Evolutionary conservation across 1,139 yeast species (phyloP).

Genomic region (Debaryomyces fabryi): DNA sequence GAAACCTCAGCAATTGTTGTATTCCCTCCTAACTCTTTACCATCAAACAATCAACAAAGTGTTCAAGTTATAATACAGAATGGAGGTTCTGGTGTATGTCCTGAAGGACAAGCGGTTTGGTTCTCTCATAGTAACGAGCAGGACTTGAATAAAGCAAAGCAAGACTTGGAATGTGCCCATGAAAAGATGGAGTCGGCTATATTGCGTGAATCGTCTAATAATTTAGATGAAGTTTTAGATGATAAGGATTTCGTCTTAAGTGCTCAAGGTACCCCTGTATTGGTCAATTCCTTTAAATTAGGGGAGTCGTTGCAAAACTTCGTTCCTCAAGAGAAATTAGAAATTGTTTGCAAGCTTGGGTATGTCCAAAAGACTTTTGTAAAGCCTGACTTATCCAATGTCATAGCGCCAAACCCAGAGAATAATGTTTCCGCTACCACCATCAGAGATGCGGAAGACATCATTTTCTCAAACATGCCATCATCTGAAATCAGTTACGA

Average conservation of each 20-base stretch:
- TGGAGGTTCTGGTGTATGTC: conserved; percentile 88
- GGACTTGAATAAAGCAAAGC: conserved; percentile 65
- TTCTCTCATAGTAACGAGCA: conserved; percentile 78
- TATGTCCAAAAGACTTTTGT: conserved; percentile 73
- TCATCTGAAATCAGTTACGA: conserved; percentile 87
- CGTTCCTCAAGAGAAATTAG: conserved; percentile 78
- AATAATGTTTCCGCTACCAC: conserved; percentile 37
- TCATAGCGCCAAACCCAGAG: conserved; percentile 34
- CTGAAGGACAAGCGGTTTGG: conserved; percentile 89
- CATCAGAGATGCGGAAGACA: conserved; percentile 41
- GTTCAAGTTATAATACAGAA: conserved; percentile 90
- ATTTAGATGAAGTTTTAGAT: conserved; percentile 45
- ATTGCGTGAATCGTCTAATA: conserved; percentile 70
- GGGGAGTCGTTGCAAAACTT: conserved; percentile 85
- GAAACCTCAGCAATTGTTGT: conserved; percentile 88
- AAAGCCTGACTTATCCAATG: conserved; percentile 43
- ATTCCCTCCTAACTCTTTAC: conserved; percentile 86
- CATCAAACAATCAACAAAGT: conserved; percentile 65
- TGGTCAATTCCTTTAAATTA: conserved; percentile 75
- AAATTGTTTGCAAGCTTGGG: conserved; percentile 75
- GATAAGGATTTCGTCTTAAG: conserved; percentile 58
- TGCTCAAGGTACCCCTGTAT: conserved; percentile 64
- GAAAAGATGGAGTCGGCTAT: conserved; percentile 78
- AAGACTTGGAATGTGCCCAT: conserved; percentile 79
- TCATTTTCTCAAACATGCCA: conserved; percentile 73